phyloP scores from a whole-genome alignment of 305 asterid genomes.

The Solanum aculeatissimum region DNA sequence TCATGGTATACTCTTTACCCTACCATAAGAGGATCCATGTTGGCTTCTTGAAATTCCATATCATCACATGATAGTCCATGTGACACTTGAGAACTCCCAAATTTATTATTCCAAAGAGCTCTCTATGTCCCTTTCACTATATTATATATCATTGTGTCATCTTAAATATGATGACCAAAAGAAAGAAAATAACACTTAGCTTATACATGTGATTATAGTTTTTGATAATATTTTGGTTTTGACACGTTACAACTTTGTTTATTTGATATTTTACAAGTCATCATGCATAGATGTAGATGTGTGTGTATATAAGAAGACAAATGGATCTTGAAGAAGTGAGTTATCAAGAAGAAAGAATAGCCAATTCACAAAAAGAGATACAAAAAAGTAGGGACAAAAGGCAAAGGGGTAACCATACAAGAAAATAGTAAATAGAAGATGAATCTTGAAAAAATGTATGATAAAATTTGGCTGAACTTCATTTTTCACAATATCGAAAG shows the following conservation, averaged over 20 bases:
- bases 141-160: background rate
- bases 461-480: background rate
- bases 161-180: background rate
- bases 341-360: background rate
- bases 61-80: constrained; percentile 10
- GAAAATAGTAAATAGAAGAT: constrained; percentile 10
- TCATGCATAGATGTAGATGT: background rate
- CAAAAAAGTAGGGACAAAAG: constrained; percentile 13
- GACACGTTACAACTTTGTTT: background rate
- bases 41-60: constrained; percentile 9
- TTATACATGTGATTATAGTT: background rate
- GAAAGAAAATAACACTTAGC: background rate
- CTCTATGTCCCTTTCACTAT: background rate
- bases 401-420: background rate
- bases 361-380: constrained; percentile 3
- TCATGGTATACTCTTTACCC: constrained; percentile 1
- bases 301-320: background rate
- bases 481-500: too few relatives aligned
- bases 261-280: background rate
- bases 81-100: background rate
- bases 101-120: background rate
- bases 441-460: constrained; percentile 3
- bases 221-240: background rate
- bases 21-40: constrained; percentile 3
- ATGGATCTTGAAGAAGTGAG: background rate